These are phyloP conservation scores for Pseudopyricularia cyperi DNA, from an alignment of 2,329 filamentous ascomycete genomes.

Conservation along the genomic window DNA sequence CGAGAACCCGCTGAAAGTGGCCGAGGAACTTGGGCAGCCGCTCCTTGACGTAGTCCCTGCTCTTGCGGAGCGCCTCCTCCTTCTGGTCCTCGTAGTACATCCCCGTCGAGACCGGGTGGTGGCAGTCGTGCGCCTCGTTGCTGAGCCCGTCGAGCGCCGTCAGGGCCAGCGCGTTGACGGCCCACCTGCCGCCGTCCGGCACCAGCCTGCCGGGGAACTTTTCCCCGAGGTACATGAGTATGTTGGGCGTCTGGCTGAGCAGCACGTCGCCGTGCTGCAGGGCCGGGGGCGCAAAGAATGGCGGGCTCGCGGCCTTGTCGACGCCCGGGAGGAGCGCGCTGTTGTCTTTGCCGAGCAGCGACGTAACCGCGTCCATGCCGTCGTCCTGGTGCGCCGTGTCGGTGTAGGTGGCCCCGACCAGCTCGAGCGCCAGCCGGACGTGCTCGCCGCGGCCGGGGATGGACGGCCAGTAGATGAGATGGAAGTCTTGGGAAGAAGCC, in stretches of 20 bases:
- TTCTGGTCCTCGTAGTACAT: slow-evolving; percentile 68
- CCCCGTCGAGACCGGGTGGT: slow-evolving; percentile 51
- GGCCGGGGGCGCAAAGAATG: slow-evolving; percentile 52
- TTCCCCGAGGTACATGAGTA: slow-evolving; percentile 56
- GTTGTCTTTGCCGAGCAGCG: slow-evolving; percentile 19
- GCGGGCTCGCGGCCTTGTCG: slow-evolving; percentile 42
- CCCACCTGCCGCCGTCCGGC: slow-evolving; percentile 30
- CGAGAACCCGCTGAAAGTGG: slow-evolving; percentile 57
- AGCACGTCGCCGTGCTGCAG: slow-evolving; percentile 48
- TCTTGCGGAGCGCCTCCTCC: slow-evolving; percentile 44
- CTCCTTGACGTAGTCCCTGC: slow-evolving; percentile 42
- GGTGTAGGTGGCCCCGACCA: slow-evolving; percentile 48
- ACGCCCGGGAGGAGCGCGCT: slow-evolving; percentile 28
- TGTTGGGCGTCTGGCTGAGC: slow-evolving; percentile 59
- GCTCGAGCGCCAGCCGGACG: slow-evolving; percentile 61
- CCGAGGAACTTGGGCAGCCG: slow-evolving; percentile 60
- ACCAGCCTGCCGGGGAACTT: slow-evolving; percentile 34
- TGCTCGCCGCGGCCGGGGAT: slow-evolving; percentile 65
- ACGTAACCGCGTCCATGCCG: slow-evolving; percentile 25
- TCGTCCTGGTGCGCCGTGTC: slow-evolving; percentile 39
- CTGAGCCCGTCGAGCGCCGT: slow-evolving; percentile 60
- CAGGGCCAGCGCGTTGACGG: slow-evolving; percentile 49
- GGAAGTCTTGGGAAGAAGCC: slow-evolving; percentile 28
- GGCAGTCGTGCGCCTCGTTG: slow-evolving; percentile 62
- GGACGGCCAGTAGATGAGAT: slow-evolving; percentile 59